Evolutionary conservation across 805 yeast genomes (phyloP).

Genomic region (Saturnispora sekii): DNA sequence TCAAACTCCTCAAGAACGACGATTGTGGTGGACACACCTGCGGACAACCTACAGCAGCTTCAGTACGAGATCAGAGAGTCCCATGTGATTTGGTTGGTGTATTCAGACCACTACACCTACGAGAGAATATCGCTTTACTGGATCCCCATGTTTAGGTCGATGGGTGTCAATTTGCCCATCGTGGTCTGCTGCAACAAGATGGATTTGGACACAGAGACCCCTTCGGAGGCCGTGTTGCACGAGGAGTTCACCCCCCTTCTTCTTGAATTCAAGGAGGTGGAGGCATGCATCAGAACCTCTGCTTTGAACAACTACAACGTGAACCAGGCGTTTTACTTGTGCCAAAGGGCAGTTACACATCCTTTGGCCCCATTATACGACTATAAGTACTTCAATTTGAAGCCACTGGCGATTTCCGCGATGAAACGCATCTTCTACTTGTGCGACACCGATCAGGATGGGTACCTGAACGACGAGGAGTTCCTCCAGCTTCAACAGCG

Average conservation of each 20-base stretch:
- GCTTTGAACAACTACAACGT: constrained; percentile 80
- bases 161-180: constrained; percentile 93
- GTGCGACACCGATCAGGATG: constrained; percentile 88
- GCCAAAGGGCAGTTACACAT: constrained; percentile 87
- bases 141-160: constrained; percentile 86
- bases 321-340: constrained; percentile 83
- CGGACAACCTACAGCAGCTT: constrained; percentile 50
- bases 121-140: constrained; percentile 87
- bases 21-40: constrained; percentile 69
- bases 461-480: constrained; percentile 62
- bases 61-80: constrained; percentile 73
- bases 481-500: constrained; percentile 57
- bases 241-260: constrained; percentile 82
- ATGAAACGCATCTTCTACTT: constrained; percentile 72
- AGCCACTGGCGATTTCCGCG: constrained; percentile 69
- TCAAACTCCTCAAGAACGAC: constrained; percentile 54
- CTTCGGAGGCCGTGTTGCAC: constrained; percentile 38
- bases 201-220: constrained; percentile 18
- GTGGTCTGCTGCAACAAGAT: constrained; percentile 71
- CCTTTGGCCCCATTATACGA: constrained; percentile 92
- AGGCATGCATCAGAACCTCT: constrained; percentile 81
- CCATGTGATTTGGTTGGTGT: constrained; percentile 90
- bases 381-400: constrained; percentile 76
- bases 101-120: constrained; percentile 88
- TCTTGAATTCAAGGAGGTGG: constrained; percentile 89